Base-by-base conservation (phyloP, 2,329 filamentous ascomycete genomes). In the Bipolaris victoriae region DNA sequence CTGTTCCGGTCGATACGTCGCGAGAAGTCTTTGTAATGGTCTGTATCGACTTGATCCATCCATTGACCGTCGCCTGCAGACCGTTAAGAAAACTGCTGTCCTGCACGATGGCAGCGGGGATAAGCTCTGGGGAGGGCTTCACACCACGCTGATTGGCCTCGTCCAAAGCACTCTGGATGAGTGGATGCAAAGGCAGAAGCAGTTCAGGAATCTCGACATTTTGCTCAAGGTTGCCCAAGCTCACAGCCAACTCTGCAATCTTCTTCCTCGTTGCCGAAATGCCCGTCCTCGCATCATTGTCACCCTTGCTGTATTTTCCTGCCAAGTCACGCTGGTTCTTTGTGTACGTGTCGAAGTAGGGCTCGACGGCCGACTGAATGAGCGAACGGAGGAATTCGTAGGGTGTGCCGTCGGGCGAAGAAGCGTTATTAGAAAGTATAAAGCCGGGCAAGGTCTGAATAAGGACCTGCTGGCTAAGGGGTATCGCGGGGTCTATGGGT, bases 1-100 rank as follows among this genome's bases (percentile, higher is more conserved):
- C 95, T 20, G 92, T 96, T 31, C 88, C 84, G 64, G 85, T 83
- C 75, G 88, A 74, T 0, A 91, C 88, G 68, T 99, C 95, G 70
- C 92, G 88, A 39, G 92, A 91, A 82, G 97, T 90, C 79, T 96
- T 96, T 37, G 95, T 99, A 67, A 97, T 96, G 46, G 90, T 89
- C 76, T 97, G 94, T 64, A 99, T 99, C 10, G 94, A 96, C 80
- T 96, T 96, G 80, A 99, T 99, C 95, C 95, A 99, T 62, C 89
- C 89, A 76, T 98, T 99, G 59, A 98, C 95, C 47, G 89, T 95
- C 49, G 91, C 89, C 75, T 98, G 95, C 36, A 99, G 82, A 67
- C 90, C 92, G 78, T 99, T 99, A 69, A 97, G 88, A 66, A 99
- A 96, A 10, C 88, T 87, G 70, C 91, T 97, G 77, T 97, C 95